Conservation (phyloP, 2,329 filamentous ascomycete genomes). For the Apiospora sp. region DNA sequence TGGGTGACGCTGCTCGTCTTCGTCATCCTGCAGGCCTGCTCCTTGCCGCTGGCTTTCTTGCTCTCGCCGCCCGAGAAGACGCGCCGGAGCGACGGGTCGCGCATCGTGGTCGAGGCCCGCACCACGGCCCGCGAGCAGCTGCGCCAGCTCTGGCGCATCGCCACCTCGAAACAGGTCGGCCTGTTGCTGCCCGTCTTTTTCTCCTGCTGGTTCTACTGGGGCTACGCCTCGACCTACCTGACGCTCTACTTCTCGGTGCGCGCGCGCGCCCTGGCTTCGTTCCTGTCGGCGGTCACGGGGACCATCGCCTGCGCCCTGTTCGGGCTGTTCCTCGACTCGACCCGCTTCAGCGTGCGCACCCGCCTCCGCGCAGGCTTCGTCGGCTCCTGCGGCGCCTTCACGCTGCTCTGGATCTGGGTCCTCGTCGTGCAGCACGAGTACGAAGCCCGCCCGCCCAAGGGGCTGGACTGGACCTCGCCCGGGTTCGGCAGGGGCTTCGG, state of each 20-base stretch:
- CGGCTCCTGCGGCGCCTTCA: slow-evolving; percentile 37
- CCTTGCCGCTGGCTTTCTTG: slow-evolving; percentile 70
- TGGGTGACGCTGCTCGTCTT: slow-evolving; percentile 75
- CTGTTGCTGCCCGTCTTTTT: slow-evolving; percentile 34
- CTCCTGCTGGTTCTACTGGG: slow-evolving; percentile 34
- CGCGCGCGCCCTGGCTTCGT: slow-evolving; percentile 32
- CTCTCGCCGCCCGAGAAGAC: slow-evolving; percentile 69
- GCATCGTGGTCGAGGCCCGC: slow-evolving; percentile 26
- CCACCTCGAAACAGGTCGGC: slow-evolving; percentile 2
- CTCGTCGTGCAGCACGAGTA: slow-evolving; percentile 42
- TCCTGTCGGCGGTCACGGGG: slow-evolving; percentile 38
- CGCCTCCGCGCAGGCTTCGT: slow-evolving; percentile 36
- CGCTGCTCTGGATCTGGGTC: slow-evolving; percentile 41
- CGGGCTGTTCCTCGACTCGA: slow-evolving; percentile 40
- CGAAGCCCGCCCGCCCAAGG: slow-evolving; percentile 32
- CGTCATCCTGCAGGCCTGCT: slow-evolving; percentile 72
- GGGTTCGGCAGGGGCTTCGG: slow-evolving; percentile 41
- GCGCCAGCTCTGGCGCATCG: slow-evolving; percentile 20
- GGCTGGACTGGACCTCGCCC: slow-evolving; percentile 39
- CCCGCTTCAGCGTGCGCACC: slow-evolving; percentile 31
- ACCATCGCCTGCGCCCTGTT: slow-evolving; percentile 36
- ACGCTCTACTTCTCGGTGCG: slow-evolving; percentile 36
- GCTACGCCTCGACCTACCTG: slow-evolving; percentile 33
- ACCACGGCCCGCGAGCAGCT: slow-evolving; percentile 29
- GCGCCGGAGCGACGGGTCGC: slow-evolving; percentile 66